Evolutionary conservation across 2,329 filamentous ascomycete species (phyloP).

Genomic region (Paraconiothyrium sp.): DNA sequence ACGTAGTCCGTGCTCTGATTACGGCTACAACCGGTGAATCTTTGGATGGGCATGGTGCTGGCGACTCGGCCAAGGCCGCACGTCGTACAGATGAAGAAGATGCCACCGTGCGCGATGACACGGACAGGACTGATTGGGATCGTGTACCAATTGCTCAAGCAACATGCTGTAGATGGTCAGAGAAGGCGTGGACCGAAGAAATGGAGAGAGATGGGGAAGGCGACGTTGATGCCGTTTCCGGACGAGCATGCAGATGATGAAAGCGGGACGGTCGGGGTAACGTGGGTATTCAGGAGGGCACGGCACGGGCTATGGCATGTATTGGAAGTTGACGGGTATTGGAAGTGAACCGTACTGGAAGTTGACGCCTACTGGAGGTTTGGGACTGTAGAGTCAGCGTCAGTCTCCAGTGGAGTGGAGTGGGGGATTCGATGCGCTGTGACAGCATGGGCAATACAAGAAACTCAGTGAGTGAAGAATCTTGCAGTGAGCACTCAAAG

Average conservation of each 20-base stretch:
- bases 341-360: background rate
- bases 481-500: background rate
- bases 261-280: background rate
- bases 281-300: background rate
- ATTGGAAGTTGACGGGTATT: background rate
- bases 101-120: background rate
- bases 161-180: background rate
- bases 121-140: background rate
- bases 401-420: too few species aligned
- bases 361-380: background rate
- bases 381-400: too few species aligned
- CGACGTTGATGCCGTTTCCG: background rate
- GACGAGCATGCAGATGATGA: constrained; percentile 10
- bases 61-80: background rate
- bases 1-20: too few species aligned
- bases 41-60: too few species aligned
- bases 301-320: background rate
- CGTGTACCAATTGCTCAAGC: background rate
- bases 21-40: too few species aligned
- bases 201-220: background rate
- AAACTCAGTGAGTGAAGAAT: too few species aligned
- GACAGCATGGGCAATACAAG: too few species aligned
- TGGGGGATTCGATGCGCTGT: too few species aligned
- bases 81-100: background rate
- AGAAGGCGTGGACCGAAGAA: background rate